Base-by-base conservation (phyloP, 192 early-diverging fungal species). In the Umbelopsis vinacea region DNA sequence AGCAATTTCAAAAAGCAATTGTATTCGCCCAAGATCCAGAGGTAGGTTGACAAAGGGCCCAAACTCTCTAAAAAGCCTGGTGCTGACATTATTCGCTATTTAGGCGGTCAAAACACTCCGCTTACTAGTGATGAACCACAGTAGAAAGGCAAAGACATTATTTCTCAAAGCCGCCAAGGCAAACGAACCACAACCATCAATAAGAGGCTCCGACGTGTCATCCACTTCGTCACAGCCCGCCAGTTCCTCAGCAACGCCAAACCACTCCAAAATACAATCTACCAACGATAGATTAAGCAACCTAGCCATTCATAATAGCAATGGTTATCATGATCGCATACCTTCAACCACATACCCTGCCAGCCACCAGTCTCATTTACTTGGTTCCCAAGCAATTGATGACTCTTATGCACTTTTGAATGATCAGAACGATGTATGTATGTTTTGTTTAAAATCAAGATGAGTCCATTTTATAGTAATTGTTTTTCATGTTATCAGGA, bases 121-220 rank as follows among this genome's bases (percentile, higher is more conserved):
- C 45, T 67, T 94, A 12, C 84, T 93, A 67, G 87, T 87, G 12
- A 79, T 85, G 1, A 90, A 85, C 53, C 93, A 94, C 79, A 87
- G 83, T 14, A 76, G 90, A 14, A 82, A 88, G 70, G 91, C 84
- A 21, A 88, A 89, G 73, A 89, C 91, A 23, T 69, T 93, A 1
- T 84, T 88, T 67, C 78, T 91, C 2, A 75, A 70, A 67, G 53
- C 46, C 14, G 22, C 29, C 21, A 68, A 70, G 35, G 26, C 45
- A 22, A 46, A 66, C 21, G 60, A 46, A 35, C 29, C 60, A 35
- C 40, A 63, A 45, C 8, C 71, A 15, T 23, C 52, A 47, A 66
- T 22, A 21, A 22, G 57, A 43, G 26, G 67, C 70, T 35, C 33
- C 8, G 29, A 37, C 15, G 15, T 8, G 19, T 19, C 26, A 8